Evolutionary conservation across 1,284 basidiomycete genomes (phyloP).

Genomic region (Cerrena zonata): DNA sequence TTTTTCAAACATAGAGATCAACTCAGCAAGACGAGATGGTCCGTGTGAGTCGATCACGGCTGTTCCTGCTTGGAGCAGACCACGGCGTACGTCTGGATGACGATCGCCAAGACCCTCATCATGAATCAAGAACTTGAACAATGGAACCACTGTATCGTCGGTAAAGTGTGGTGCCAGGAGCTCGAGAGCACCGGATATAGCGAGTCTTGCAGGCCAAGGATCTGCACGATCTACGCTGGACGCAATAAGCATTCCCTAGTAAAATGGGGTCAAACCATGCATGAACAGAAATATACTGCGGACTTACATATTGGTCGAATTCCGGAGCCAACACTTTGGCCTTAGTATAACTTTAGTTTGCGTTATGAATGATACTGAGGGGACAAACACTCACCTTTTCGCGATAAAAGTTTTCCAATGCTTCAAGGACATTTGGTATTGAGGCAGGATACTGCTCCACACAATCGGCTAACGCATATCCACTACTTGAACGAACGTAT

Average conservation of each 20-base stretch:
- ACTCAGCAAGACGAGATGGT: conserved; percentile 60
- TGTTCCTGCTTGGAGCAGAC: conserved; percentile 84
- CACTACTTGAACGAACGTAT: conserved; percentile 76
- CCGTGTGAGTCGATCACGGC: conserved; percentile 84
- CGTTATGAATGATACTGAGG: neutral
- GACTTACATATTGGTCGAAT: conserved; percentile 75
- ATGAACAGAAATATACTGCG: conserved; percentile 21
- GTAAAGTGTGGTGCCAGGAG: conserved; percentile 67
- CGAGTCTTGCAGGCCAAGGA: conserved; percentile 83
- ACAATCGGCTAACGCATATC: conserved; percentile 74
- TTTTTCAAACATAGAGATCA: conserved; percentile 83
- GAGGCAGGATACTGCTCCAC: conserved; percentile 71
- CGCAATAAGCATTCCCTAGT: conserved; percentile 88
- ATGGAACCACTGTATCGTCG: conserved; percentile 61
- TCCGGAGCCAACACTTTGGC: conserved; percentile 85
- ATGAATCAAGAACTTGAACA: conserved; percentile 85
- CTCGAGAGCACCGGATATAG: conserved; percentile 70
- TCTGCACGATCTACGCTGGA: conserved; percentile 87
- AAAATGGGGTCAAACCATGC: neutral
- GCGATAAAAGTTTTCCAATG: conserved; percentile 2
- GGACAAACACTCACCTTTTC: neutral
- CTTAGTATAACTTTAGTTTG: conserved; percentile 23
- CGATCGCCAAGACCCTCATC: conserved; percentile 88
- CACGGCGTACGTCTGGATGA: conserved; percentile 73
- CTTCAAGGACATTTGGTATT: conserved; percentile 33